Percentiles rank a stretch among this genome's conserved stretches.
phyloP scores from a whole-genome alignment of 2,329 filamentous ascomycete species.

The Aureobasidium lini region DNA sequence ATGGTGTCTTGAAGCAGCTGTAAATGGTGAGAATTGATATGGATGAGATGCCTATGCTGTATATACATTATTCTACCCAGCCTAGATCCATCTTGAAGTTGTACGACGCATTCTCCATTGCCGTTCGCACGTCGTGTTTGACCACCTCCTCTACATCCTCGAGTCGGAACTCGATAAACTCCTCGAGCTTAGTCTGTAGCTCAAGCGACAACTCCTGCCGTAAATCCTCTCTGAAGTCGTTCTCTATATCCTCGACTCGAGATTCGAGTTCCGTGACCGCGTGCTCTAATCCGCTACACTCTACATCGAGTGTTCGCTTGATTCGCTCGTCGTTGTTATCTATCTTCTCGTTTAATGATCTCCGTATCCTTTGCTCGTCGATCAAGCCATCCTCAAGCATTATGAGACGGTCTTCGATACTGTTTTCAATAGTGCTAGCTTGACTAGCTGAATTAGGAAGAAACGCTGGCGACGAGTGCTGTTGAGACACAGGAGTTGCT shows the following conservation, averaged over 20 bases:
- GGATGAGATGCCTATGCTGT: not conserved
- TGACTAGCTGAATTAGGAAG: not conserved
- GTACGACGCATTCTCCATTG: not conserved
- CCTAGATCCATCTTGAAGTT: not conserved
- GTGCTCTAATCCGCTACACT: not conserved
- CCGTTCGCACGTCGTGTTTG: not conserved
- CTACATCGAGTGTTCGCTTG: not conserved
- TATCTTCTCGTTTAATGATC: not conserved
- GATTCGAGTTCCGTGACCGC: not conserved
- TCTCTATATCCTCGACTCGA: not conserved
- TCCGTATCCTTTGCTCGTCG: not conserved
- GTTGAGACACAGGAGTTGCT: not conserved
- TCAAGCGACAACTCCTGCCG: not conserved
- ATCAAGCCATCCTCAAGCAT: not conserved
- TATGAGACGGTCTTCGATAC: not conserved
- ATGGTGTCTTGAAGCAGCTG: too few species aligned
- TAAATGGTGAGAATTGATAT: too few species aligned
- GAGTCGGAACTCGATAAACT: not conserved
- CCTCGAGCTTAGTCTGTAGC: not conserved
- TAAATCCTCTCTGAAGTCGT: not conserved
- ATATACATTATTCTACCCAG: not conserved
- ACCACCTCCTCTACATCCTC: not conserved
- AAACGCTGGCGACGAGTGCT: too few species aligned
- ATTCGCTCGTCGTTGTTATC: not conserved
- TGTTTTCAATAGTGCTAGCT: slow-evolving; percentile 1